Evolutionary conservation across 441 rosid species (phyloP).

Genomic region (Macaranga tanarius): DNA sequence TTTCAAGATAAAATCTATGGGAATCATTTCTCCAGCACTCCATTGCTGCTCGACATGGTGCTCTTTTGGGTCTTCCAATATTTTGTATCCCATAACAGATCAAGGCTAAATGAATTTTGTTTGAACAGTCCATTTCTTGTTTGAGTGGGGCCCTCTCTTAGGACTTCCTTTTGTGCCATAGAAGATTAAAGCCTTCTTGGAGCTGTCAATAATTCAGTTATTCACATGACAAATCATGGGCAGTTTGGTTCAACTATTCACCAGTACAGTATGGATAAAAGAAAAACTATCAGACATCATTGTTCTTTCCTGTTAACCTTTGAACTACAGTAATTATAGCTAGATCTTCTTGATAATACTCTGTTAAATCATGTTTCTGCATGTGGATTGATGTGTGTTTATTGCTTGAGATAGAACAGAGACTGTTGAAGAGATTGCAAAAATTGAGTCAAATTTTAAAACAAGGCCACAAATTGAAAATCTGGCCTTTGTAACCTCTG

Average conservation of each 20-base stretch:
- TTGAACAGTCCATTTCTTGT: neutral
- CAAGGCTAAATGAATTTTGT: neutral
- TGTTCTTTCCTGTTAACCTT: neutral
- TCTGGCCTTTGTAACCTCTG: neutral
- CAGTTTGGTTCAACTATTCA: neutral
- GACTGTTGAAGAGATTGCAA: neutral
- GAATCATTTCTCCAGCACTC: neutral
- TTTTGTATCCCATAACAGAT: neutral
- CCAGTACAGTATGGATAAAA: neutral
- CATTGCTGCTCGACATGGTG: constrained; percentile 6
- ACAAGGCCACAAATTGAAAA: neutral
- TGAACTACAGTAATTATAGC: neutral
- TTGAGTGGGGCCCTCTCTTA: neutral
- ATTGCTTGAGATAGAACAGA: neutral
- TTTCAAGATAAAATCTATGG: neutral
- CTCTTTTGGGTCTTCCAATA: neutral
- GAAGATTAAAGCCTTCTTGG: neutral
- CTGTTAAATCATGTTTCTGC: neutral
- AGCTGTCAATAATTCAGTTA: neutral
- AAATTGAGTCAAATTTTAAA: neutral
- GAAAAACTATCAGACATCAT: neutral
- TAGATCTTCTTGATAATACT: neutral
- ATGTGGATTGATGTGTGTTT: neutral
- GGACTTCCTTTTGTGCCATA: neutral
- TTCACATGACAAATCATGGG: neutral